Evolutionary conservation across 2,329 filamentous ascomycete species (phyloP), one percentile per base, ranked within the genome.

Genomic region (Elsinoe ampelina): DNA sequence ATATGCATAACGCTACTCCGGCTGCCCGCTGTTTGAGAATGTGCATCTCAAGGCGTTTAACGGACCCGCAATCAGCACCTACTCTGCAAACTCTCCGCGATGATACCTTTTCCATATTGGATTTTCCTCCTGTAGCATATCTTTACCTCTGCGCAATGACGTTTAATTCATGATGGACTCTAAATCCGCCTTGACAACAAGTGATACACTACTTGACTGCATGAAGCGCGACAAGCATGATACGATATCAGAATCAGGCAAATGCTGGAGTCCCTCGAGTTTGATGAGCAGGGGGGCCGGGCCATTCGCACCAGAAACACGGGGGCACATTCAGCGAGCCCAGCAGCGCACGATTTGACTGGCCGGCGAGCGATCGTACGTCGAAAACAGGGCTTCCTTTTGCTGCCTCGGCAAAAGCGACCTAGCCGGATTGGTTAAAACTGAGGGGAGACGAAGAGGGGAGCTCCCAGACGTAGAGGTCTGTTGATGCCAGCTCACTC

Each of bases 1-100:
- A 57, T 62, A 63, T 32, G 43, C 55, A 6, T 60, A 56, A 55
- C 10, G 22, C 8, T 10, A 13, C 20, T 13, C 32, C 17, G 8
- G 36, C 36, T 50, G 45, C 32, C 17, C 3, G 36, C 36, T 50
- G 45, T 50, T 34, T 50, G 45, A 50, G 34, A 1, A 39, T 20
- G n/a, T 38, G 48, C 48, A 52, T 52, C 15, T 20, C 10, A 19
- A 8, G 48, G 32, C 32, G 32, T 52, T 52, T 22, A 52, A 52
- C 34, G 48, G 48, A 26, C 48, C 11, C 12, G 7, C 48, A 5
- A 17, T 41, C 10, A 41, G 2, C 20, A 50, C 26, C 32, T 19
- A 30, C 15, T 12, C 4, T n/a, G 32, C 48, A 38, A 30, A 30
- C 26, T 30, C 10, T 19, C 19, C 32, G 35, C 32, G 35, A 39